Evolutionary conservation across 352 stramenopile species (phyloP).

Genomic region (Ophiocytium majus): DNA sequence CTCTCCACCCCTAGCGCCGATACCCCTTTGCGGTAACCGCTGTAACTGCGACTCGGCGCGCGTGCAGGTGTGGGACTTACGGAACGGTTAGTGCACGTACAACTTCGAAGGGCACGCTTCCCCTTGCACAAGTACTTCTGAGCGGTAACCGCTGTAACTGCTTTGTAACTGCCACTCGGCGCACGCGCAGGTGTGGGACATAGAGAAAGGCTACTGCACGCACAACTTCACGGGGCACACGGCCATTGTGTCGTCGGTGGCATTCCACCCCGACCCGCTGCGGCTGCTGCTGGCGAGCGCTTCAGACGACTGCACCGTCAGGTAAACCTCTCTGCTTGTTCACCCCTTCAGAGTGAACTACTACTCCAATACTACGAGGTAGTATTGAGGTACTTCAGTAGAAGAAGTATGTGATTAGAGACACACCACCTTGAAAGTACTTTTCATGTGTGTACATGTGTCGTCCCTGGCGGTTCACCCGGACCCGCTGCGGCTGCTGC

Average conservation of each 20-base stretch:
- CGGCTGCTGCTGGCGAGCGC: slow-evolving; percentile 64
- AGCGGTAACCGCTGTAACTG: not conserved
- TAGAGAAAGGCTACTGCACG: slow-evolving; percentile 84
- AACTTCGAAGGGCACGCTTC: not conserved
- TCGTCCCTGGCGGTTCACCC: slow-evolving; percentile 69
- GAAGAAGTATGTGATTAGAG: too few relatives aligned
- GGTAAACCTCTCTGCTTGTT: too few relatives aligned
- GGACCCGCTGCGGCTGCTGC: slow-evolving; percentile 48
- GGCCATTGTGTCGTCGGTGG: slow-evolving; percentile 75
- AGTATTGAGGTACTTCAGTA: too few relatives aligned
- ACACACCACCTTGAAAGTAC: too few relatives aligned
- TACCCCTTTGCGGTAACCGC: not conserved
- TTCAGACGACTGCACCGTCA: slow-evolving; percentile 67
- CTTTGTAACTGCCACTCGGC: not conserved
- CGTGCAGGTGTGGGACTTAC: slow-evolving; percentile 56
- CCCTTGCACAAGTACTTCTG: not conserved
- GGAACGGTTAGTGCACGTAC: not conserved
- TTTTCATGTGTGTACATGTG: too few relatives aligned
- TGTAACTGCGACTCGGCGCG: not conserved
- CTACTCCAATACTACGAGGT: too few relatives aligned
- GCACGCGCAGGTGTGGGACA: slow-evolving; percentile 71
- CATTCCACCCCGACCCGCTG: slow-evolving; percentile 61
- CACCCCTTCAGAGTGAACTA: too few relatives aligned
- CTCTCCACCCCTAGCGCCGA: slow-evolving; percentile 47
- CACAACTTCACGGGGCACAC: slow-evolving; percentile 83